Percentiles rank a stretch among this genome's conserved stretches.
These are phyloP conservation scores for Chaetoscypha palmicola DNA, from an alignment of 2,329 filamentous ascomycete genomes.

Conservation along the genomic window DNA sequence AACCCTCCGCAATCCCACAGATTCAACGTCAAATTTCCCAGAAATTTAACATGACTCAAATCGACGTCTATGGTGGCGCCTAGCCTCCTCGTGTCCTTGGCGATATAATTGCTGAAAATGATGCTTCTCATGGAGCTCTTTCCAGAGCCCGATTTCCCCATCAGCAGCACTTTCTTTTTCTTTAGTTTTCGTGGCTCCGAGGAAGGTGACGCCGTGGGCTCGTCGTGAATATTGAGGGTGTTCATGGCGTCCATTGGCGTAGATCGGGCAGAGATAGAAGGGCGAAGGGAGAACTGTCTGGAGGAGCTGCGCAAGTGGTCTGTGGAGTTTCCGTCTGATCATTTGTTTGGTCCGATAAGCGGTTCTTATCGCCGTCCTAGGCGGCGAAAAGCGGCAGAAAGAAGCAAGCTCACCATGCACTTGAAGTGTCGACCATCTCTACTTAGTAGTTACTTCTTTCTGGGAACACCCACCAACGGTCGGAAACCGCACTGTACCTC, in stretches of 20 bases:
- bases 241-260: constrained; percentile 13
- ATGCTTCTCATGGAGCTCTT: constrained; percentile 99
- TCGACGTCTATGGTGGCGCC: constrained; percentile 98
- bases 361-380: not conserved
- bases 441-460: no score
- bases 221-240: constrained; percentile 23
- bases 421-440: no score
- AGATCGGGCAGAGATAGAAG: not conserved
- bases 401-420: no score
- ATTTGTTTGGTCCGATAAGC: not conserved
- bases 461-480: no score
- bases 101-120: constrained; percentile 98
- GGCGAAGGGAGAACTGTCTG: not conserved
- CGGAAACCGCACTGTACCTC: no score
- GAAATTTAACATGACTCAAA: constrained; percentile 96
- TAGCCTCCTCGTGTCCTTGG: constrained; percentile 84
- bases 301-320: not conserved
- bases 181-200: constrained; percentile 48
- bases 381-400: not conserved
- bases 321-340: not conserved
- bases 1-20: constrained; percentile 96
- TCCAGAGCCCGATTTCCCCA: constrained; percentile 95
- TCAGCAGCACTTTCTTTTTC: constrained; percentile 81
- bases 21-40: constrained; percentile 94
- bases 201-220: constrained; percentile 18